Base-by-base conservation (phyloP, 345 rosid genomes). In the Bruguiera parviflora region DNA sequence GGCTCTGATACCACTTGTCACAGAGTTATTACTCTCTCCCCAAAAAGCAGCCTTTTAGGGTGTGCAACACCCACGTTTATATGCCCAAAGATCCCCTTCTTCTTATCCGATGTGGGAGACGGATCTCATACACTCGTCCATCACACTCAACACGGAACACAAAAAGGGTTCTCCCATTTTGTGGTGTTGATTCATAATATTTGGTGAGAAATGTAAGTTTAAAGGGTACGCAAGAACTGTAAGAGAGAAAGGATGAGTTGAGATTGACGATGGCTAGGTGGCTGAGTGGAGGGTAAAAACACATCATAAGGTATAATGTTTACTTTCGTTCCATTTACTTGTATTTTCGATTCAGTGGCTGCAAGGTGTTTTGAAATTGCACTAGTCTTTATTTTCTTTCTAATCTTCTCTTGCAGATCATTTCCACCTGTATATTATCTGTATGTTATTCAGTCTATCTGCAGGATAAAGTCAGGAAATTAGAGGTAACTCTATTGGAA, bases 341-440 rank as follows among this genome's bases (percentile, higher is more conserved):
- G 3, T 8, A 5, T 33, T 33, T 18, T 18, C n/a, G 18, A n/a
- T 8, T 33, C 37, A 18, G 37, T 51, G 29, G 49, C 24, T 22
- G 5, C 39, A 33, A 55, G 37, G 18, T 65, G n/a, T 10, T 71
- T 55, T 27, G 32, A 20, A 43, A 28, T 33, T 2, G 32, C 27
- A 58, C 20, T 39, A 8, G 47, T 64, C 53, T 53, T 22, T 37
- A 60, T 70, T 53, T 70, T 60, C 58, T 27, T 31, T 60, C 37
- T 29, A 53, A 70, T 68, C 56, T 71, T 67, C 52, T 61, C n/a
- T 72, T 81, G 94, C 92, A 92, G 97, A 77, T 87, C 63, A 75
- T 77, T 68, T 78, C 76, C 78, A 70, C 69, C 53, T 86, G 83
- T 84, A 78, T 82, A 64, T 74, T 85, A 49, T 81, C 77, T 64